Evolutionary conservation across 257 asterid species (phyloP).

Genomic region (Ehretia macrophylla): DNA sequence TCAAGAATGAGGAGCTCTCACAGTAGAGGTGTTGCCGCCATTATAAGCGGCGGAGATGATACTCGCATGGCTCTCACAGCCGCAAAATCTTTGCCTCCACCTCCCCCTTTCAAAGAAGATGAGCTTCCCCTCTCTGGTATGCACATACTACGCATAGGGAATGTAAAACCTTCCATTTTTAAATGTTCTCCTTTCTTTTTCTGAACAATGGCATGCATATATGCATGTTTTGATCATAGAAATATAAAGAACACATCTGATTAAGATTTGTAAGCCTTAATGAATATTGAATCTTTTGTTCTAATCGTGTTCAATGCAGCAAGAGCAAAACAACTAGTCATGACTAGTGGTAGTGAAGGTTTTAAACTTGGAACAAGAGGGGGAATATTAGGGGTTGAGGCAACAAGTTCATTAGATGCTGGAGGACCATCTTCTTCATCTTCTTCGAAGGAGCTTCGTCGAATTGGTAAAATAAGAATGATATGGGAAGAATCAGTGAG

Average conservation of each 20-base stretch:
- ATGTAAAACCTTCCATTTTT: not conserved
- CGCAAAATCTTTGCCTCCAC: constrained; percentile 24
- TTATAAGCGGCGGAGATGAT: constrained; percentile 18
- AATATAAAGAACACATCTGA: no score
- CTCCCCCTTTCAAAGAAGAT: constrained; percentile 24
- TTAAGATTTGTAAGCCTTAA: not conserved
- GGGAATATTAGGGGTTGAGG: constrained; percentile 38
- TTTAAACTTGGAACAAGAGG: constrained; percentile 27
- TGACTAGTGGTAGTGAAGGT: constrained; percentile 23
- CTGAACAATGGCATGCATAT: not conserved
- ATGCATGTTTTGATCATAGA: not conserved
- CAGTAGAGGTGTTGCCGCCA: constrained; percentile 11
- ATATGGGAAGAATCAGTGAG: constrained; percentile 48
- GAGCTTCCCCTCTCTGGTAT: constrained; percentile 25
- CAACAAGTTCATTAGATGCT: constrained; percentile 7
- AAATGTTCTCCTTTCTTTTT: no score
- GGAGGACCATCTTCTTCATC: constrained; percentile 20
- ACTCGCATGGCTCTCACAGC: constrained; percentile 7
- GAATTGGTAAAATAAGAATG: constrained; percentile 44
- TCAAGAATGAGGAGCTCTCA: constrained; percentile 36
- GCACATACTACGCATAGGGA: not conserved
- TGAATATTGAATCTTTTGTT: not conserved
- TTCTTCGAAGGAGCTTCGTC: constrained; percentile 24
- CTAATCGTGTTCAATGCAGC: no score
- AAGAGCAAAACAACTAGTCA: constrained; percentile 30